Conservation (phyloP, 2,329 filamentous ascomycete genomes). For the Colletotrichum incanum region DNA sequence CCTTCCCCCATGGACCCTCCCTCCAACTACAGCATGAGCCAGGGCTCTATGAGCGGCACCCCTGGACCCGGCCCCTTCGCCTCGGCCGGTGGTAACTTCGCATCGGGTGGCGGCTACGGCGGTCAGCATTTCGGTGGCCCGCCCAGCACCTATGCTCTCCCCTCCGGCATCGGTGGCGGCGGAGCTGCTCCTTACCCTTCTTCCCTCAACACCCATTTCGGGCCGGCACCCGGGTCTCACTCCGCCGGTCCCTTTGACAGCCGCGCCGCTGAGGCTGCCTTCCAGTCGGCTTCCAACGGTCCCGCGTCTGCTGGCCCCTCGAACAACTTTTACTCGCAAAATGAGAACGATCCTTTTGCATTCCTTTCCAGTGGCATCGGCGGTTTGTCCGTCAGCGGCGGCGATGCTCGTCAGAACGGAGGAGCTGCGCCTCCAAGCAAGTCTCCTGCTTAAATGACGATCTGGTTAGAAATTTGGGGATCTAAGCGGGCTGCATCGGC, state of each 20-base stretch:
- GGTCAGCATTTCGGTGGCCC: conserved; percentile 88
- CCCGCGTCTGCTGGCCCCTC: conserved; percentile 83
- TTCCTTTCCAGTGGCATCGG: conserved; percentile 84
- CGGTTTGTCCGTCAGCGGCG: conserved; percentile 79
- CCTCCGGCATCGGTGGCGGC: conserved; percentile 82
- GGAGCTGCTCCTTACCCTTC: conserved; percentile 85
- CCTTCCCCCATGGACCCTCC: conserved; percentile 91
- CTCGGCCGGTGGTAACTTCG: conserved; percentile 75
- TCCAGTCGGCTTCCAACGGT: conserved; percentile 89
- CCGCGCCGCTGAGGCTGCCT: conserved; percentile 93
- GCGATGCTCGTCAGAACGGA: conserved; percentile 75
- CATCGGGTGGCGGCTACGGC: conserved; percentile 69
- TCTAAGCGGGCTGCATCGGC: conserved; percentile 48
- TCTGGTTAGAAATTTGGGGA: conserved; percentile 31
- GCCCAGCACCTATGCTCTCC: conserved; percentile 90
- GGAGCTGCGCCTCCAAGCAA: conserved; percentile 70
- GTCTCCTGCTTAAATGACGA: conserved; percentile 67
- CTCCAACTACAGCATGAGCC: conserved; percentile 87
- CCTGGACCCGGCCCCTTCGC: conserved; percentile 84
- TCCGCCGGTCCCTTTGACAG: conserved; percentile 92
- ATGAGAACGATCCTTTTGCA: conserved; percentile 83
- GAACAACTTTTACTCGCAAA: conserved; percentile 77
- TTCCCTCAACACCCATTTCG: conserved; percentile 86
- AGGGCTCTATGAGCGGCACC: conserved; percentile 88
- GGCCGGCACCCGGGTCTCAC: conserved; percentile 83